Evolutionary conservation across 352 stramenopile genomes (phyloP).

Genomic region (Globisporangium lucens): DNA sequence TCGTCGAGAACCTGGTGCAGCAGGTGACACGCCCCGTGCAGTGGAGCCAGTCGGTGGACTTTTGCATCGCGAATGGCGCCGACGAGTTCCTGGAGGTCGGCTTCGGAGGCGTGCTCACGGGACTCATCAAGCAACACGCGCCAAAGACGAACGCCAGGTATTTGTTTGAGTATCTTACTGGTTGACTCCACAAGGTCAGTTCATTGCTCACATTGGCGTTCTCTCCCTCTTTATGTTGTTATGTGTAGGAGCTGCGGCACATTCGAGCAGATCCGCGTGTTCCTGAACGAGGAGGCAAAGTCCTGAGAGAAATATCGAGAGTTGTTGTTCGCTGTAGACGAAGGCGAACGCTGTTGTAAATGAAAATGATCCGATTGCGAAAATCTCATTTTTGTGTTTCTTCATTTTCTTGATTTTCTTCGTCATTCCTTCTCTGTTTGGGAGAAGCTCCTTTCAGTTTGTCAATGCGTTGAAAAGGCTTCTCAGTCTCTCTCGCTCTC

Average conservation of each 20-base stretch:
- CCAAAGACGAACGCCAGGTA: slow-evolving; percentile 27
- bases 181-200: not conserved
- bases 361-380: not conserved
- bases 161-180: not conserved
- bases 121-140: slow-evolving; percentile 73
- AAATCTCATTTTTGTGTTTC: slow-evolving; percentile 5
- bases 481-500: not conserved
- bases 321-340: not conserved
- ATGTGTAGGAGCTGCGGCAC: slow-evolving; percentile 49
- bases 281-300: slow-evolving; percentile 18
- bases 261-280: slow-evolving; percentile 44
- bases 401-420: slow-evolving; percentile 6
- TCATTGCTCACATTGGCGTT: no score
- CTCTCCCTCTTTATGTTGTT: not conserved
- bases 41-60: slow-evolving; percentile 83
- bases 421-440: not conserved
- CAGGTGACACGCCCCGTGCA: slow-evolving; percentile 68
- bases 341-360: not conserved
- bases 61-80: slow-evolving; percentile 45
- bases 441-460: not conserved
- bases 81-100: slow-evolving; percentile 69
- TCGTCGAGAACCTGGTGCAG: slow-evolving; percentile 44
- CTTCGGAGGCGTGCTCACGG: slow-evolving; percentile 62
- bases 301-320: not conserved
- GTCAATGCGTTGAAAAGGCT: slow-evolving; percentile 4